Evolutionary conservation across 352 stramenopile species (phyloP).

Genomic region (Phytophthora idaei): DNA sequence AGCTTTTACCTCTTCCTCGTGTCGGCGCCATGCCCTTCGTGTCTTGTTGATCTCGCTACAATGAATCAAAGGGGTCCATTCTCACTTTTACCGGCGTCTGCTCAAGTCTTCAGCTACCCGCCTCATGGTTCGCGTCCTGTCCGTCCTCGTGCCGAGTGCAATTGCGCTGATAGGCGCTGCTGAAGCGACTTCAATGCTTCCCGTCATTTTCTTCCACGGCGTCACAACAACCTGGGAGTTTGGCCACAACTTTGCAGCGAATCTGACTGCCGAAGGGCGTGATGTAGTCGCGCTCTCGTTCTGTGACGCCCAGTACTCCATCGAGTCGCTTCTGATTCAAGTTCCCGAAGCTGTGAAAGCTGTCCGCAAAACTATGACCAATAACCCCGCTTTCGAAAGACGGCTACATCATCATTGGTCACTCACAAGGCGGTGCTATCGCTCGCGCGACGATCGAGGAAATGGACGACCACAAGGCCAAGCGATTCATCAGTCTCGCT

Average conservation of each 20-base stretch:
- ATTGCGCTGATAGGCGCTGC: background rate
- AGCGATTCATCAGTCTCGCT: slow-evolving; percentile 4
- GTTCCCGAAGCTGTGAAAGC: background rate
- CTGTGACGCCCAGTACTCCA: slow-evolving; percentile 1
- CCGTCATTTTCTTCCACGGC: slow-evolving; percentile 11
- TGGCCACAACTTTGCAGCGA: slow-evolving; percentile 2
- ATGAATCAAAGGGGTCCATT: no score
- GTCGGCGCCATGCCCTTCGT: no score
- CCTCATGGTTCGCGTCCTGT: background rate
- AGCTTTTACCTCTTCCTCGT: no score
- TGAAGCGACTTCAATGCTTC: background rate
- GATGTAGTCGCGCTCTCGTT: slow-evolving; percentile 1
- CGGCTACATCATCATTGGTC: slow-evolving; percentile 7
- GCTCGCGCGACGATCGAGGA: slow-evolving; percentile 6
- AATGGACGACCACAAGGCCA: slow-evolving; percentile 15
- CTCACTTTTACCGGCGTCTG: no score
- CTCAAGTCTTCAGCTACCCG: no score
- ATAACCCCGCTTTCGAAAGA: slow-evolving; percentile 7
- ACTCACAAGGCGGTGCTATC: slow-evolving; percentile 1
- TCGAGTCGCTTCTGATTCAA: background rate
- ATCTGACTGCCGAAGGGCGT: slow-evolving; percentile 3
- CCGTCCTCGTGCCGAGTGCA: background rate
- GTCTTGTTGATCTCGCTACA: no score
- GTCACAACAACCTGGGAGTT: background rate
- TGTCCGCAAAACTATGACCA: background rate